phyloP scores from a whole-genome alignment of 257 asterid species.

The Cinchona pubescens region DNA sequence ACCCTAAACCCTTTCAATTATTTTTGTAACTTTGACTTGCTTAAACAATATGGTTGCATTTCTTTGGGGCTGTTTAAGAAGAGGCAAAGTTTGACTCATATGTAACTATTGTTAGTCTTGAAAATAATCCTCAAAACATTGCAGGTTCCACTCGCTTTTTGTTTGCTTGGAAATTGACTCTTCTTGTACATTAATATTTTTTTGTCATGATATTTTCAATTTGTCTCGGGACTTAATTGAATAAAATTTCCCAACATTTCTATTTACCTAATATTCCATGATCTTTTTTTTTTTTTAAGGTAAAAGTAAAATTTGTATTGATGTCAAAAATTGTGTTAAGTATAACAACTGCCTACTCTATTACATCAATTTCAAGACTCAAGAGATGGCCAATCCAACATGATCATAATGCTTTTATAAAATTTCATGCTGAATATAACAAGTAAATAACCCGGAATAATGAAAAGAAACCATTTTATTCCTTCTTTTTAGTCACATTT shows the following conservation, averaged over 20 bases:
- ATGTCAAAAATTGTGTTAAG: no score
- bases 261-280: no score
- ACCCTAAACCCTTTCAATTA: not conserved
- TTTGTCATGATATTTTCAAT: not conserved
- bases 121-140: conserved; percentile 2
- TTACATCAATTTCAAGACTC: no score
- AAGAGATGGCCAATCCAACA: no score
- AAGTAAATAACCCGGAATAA: not conserved
- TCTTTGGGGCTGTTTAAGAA: not conserved
- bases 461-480: not conserved
- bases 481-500: not conserved
- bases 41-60: not conserved
- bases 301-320: no score
- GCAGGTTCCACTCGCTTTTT: not conserved
- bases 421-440: not conserved
- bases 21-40: not conserved
- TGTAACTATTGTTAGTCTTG: no score
- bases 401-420: not conserved
- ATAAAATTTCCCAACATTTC: not conserved
- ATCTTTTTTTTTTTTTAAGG: no score
- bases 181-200: not conserved
- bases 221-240: not conserved
- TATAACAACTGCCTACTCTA: no score
- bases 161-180: not conserved
- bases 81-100: not conserved